Conservation (phyloP, 2,329 filamentous ascomycete species). For the Fusarium scirpi region DNA sequence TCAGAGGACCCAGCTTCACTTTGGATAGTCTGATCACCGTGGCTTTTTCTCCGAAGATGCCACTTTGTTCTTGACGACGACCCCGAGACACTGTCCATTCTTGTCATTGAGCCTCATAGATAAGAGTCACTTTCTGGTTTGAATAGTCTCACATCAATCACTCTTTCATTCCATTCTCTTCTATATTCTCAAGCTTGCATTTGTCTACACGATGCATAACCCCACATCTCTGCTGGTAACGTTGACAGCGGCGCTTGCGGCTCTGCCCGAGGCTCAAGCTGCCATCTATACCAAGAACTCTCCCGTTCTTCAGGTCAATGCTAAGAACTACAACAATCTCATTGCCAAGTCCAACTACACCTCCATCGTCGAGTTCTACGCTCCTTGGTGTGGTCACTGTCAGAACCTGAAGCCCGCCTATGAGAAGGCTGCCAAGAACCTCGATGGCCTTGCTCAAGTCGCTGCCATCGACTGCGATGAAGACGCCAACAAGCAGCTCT, state of each 20-base stretch:
- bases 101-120: slow-evolving; percentile 18
- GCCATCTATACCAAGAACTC: slow-evolving; percentile 88
- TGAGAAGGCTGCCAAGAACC: slow-evolving; percentile 90
- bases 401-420: slow-evolving; percentile 95
- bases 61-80: slow-evolving; percentile 42
- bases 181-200: background rate
- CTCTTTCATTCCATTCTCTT: background rate
- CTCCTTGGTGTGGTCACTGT: slow-evolving; percentile 98
- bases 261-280: slow-evolving; percentile 73
- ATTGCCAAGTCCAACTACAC: slow-evolving; percentile 93
- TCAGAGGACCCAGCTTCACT: slow-evolving; percentile 39
- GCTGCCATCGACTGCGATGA: slow-evolving; percentile 96
- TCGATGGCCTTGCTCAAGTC: slow-evolving; percentile 93
- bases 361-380: slow-evolving; percentile 88
- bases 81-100: slow-evolving; percentile 19
- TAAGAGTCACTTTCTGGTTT: slow-evolving; percentile 1
- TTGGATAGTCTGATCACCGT: slow-evolving; percentile 42
- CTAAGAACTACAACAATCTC: slow-evolving; percentile 81
- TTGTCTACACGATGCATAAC: slow-evolving; percentile 62
- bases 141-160: background rate
- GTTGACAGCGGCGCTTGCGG: slow-evolving; percentile 70
- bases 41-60: slow-evolving; percentile 51
- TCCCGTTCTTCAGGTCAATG: slow-evolving; percentile 84
- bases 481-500: slow-evolving; percentile 89
- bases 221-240: slow-evolving; percentile 61